These are phyloP conservation scores for Aspergillaceae sp. DNA, from an alignment of 2,329 filamentous ascomycete genomes.

Conservation along the genomic window DNA sequence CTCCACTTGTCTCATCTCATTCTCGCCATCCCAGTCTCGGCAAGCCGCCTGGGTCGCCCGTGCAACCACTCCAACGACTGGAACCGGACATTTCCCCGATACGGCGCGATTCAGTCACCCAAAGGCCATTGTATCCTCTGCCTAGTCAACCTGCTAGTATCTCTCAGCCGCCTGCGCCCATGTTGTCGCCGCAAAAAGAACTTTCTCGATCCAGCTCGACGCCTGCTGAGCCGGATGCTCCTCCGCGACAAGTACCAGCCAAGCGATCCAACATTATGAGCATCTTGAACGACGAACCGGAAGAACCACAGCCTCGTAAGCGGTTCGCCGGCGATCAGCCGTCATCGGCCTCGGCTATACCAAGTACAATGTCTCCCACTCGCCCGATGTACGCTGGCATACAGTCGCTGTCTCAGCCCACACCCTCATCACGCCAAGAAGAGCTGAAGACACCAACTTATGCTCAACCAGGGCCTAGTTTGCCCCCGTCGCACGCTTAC, in stretches of 20 bases:
- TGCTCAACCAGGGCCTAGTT: conserved; percentile 19
- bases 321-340: conserved; percentile 34
- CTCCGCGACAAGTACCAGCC: conserved; percentile 35
- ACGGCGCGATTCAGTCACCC: conserved; percentile 28
- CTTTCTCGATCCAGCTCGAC: conserved; percentile 25
- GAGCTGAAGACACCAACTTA: conserved; percentile 23
- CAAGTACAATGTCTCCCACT: conserved; percentile 13
- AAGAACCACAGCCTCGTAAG: conserved; percentile 40
- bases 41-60: conserved; percentile 28
- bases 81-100: conserved; percentile 28
- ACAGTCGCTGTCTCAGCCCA: conserved; percentile 15
- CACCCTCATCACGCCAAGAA: conserved; percentile 17
- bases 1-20: conserved; percentile 22
- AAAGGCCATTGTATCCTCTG: conserved; percentile 25
- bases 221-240: conserved; percentile 24
- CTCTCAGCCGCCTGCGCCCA: conserved; percentile 19
- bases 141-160: conserved; percentile 18
- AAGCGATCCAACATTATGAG: conserved; percentile 44
- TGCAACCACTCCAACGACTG: conserved; percentile 18
- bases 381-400: conserved; percentile 20
- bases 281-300: conserved; percentile 41
- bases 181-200: conserved; percentile 31
- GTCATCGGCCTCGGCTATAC: conserved; percentile 11
- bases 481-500: conserved; percentile 23
- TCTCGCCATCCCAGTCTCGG: conserved; percentile 30